These are phyloP conservation scores for Colletotrichum coccodes DNA, from an alignment of 2,329 filamentous ascomycete genomes.

Conservation along the genomic window DNA sequence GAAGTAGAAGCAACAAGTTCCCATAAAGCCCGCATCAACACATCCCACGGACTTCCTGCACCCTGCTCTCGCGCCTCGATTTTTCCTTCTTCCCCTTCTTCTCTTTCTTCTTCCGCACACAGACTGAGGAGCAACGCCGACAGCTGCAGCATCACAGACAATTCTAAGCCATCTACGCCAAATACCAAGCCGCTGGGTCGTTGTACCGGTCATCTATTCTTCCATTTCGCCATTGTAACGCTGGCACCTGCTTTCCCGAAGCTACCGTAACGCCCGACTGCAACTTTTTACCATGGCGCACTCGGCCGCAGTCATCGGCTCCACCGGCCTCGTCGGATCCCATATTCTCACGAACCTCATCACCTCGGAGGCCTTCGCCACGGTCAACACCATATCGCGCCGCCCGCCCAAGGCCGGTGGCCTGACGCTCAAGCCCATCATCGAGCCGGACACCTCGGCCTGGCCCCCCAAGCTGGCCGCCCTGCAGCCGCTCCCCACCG, in stretches of 20 bases:
- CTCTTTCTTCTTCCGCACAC: neutral
- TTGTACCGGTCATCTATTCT: slow-evolving; percentile 7
- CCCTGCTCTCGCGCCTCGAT: neutral
- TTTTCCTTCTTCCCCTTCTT: neutral
- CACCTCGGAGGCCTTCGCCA: slow-evolving; percentile 59
- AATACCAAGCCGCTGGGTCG: slow-evolving; percentile 13
- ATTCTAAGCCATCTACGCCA: neutral
- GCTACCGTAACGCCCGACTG: neutral
- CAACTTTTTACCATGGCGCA: slow-evolving; percentile 15
- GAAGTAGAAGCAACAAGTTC: neutral
- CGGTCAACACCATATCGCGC: slow-evolving; percentile 73
- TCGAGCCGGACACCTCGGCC: slow-evolving; percentile 73
- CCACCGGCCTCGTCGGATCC: slow-evolving; percentile 76
- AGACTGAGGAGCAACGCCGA: slow-evolving; percentile 7
- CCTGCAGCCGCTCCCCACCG: slow-evolving; percentile 64
- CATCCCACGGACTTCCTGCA: slow-evolving; percentile 24
- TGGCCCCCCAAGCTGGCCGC: slow-evolving; percentile 73
- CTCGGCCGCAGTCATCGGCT: slow-evolving; percentile 61
- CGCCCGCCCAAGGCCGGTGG: slow-evolving; percentile 65
- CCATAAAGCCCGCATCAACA: slow-evolving; percentile 31
- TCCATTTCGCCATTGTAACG: neutral
- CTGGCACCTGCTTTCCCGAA: slow-evolving; percentile 1
- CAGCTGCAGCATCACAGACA: slow-evolving; percentile 27
- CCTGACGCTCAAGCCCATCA: slow-evolving; percentile 66
- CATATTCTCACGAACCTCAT: slow-evolving; percentile 78